These are phyloP conservation scores for Plantago elongata DNA, from an alignment of 257 asterid genomes.

Conservation along the genomic window DNA sequence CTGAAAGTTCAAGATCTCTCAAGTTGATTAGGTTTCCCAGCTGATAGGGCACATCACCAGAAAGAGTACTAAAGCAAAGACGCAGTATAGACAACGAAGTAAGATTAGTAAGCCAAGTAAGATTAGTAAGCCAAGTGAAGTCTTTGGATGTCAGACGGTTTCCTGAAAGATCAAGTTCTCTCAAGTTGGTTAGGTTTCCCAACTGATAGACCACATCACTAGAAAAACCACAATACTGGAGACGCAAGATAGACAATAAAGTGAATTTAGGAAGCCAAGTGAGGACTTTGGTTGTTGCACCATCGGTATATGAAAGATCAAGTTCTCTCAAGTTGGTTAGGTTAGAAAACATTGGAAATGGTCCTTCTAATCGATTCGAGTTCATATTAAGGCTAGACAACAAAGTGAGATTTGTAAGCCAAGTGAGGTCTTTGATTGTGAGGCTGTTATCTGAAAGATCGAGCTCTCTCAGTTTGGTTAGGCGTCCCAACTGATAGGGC, in stretches of 20 bases:
- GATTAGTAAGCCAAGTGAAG: constrained; percentile 18
- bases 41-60: neutral
- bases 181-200: constrained; percentile 3
- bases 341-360: neutral
- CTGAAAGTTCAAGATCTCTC: neutral
- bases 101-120: constrained; percentile 17
- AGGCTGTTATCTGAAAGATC: too few relatives aligned
- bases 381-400: too few relatives aligned
- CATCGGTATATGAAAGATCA: neutral
- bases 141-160: neutral
- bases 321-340: constrained; percentile 16
- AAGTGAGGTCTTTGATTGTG: too few relatives aligned
- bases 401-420: too few relatives aligned
- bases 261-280: constrained; percentile 21
- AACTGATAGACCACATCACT: neutral
- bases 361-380: neutral
- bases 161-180: constrained; percentile 4
- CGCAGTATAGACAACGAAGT: neutral
- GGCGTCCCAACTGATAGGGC: too few relatives aligned
- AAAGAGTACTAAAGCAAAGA: too few relatives aligned
- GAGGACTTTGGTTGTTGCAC: neutral
- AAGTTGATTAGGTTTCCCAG: neutral
- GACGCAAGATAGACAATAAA: too few relatives aligned
- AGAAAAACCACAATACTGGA: too few relatives aligned
- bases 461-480: too few relatives aligned